Conservation (phyloP, 192 early-diverging fungal species). For the Podila epigama region DNA sequence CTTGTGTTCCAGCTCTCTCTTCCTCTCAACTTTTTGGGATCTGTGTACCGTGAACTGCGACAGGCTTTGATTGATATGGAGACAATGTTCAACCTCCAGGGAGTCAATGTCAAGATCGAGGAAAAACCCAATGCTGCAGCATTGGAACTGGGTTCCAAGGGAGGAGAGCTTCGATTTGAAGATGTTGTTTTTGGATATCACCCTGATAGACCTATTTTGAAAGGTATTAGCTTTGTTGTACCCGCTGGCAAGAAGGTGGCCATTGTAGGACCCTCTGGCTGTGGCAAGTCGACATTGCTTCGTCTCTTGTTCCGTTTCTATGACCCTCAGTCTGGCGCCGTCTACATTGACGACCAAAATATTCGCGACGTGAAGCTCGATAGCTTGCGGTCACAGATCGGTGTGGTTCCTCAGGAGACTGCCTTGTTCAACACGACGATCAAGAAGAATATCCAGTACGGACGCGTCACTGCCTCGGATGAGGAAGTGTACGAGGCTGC, state of each 20-base stretch:
- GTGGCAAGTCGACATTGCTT: slow-evolving; percentile 55
- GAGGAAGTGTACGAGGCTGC: slow-evolving; percentile 63
- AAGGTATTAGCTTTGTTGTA: slow-evolving; percentile 62
- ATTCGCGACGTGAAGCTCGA: slow-evolving; percentile 60
- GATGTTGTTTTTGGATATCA: slow-evolving; percentile 92
- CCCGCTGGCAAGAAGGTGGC: slow-evolving; percentile 65
- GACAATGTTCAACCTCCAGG: slow-evolving; percentile 88
- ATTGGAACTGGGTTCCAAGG: slow-evolving; percentile 57
- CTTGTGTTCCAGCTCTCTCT: slow-evolving; percentile 97
- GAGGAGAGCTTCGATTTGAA: slow-evolving; percentile 86
- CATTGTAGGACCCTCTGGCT: slow-evolving; percentile 65
- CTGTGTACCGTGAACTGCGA: slow-evolving; percentile 95
- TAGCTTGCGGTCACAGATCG: slow-evolving; percentile 61
- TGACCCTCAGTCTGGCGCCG: slow-evolving; percentile 60
- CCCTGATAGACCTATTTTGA: slow-evolving; percentile 65
- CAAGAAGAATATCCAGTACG: slow-evolving; percentile 72
- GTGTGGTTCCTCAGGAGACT: slow-evolving; percentile 62
- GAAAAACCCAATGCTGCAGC: slow-evolving; percentile 66
- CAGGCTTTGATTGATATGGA: slow-evolving; percentile 99
- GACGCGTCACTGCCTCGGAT: slow-evolving; percentile 58
- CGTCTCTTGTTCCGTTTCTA: slow-evolving; percentile 68
- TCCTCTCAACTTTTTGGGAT: slow-evolving; percentile 97
- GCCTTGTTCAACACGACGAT: slow-evolving; percentile 75
- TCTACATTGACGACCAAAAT: slow-evolving; percentile 70
- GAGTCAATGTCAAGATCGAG: slow-evolving; percentile 51